phyloP scores from a whole-genome alignment of 2,329 filamentous ascomycete species.

The Aureobasidium namibiae region DNA sequence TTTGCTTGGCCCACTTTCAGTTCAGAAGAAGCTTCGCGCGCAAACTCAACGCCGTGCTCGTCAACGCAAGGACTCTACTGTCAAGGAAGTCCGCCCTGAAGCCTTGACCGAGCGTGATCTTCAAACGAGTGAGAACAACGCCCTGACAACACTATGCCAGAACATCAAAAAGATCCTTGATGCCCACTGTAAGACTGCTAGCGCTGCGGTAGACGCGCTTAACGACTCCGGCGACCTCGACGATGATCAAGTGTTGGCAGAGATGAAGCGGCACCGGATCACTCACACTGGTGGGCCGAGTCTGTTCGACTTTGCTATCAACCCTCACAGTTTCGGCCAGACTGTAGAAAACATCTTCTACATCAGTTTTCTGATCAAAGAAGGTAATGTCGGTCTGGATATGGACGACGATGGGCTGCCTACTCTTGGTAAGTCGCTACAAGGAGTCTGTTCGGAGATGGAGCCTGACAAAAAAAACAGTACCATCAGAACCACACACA shows the following conservation, averaged over 20 bases:
- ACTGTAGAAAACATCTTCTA: constrained; percentile 97
- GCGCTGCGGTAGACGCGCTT: constrained; percentile 22
- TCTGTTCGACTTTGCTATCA: constrained; percentile 80
- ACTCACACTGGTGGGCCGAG: constrained; percentile 63
- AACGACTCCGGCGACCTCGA: constrained; percentile 25
- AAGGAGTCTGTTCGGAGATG: background rate
- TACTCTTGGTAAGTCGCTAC: constrained; percentile 59
- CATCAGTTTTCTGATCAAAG: constrained; percentile 84
- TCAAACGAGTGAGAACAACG: constrained; percentile 66
- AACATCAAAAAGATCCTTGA: constrained; percentile 59
- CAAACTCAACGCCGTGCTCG: constrained; percentile 62
- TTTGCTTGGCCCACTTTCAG: constrained; percentile 77
- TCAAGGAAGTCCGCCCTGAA: constrained; percentile 64
- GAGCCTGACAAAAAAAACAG: constrained; percentile 22
- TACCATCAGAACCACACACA: constrained; percentile 38
- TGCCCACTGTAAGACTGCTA: constrained; percentile 28
- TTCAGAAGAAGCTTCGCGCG: constrained; percentile 74
- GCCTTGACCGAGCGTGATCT: constrained; percentile 69
- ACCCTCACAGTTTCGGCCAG: constrained; percentile 84
- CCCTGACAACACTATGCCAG: constrained; percentile 69
- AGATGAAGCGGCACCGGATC: constrained; percentile 60
- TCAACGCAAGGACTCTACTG: constrained; percentile 59
- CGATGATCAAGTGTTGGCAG: constrained; percentile 33
- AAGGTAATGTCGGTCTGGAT: constrained; percentile 68
- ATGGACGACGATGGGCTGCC: constrained; percentile 67